These are phyloP conservation scores for Termitomyces sp. DNA, from an alignment of 768 basidiomycete species.

Conservation along the genomic window DNA sequence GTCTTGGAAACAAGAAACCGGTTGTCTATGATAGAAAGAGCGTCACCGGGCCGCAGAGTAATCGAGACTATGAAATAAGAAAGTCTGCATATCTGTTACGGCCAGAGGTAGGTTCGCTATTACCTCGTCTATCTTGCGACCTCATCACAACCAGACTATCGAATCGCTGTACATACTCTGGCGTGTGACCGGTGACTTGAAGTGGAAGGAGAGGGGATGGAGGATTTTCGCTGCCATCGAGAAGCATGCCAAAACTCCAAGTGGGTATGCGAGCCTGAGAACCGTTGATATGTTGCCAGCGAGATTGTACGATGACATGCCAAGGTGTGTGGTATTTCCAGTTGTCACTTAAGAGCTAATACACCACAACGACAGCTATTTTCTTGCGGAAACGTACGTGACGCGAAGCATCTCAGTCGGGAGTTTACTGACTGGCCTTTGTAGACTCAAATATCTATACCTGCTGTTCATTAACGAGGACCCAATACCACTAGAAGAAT, in stretches of 20 bases:
- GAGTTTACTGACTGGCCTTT: neutral
- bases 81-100: constrained; percentile 51
- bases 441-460: constrained; percentile 67
- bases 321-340: constrained; percentile 48
- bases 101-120: constrained; percentile 52
- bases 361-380: constrained; percentile 24
- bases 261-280: constrained; percentile 57
- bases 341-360: neutral
- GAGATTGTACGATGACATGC: constrained; percentile 52
- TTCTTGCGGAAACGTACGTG: constrained; percentile 42
- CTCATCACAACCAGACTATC: constrained; percentile 44
- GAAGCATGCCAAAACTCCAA: constrained; percentile 46
- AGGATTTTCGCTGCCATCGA: constrained; percentile 63
- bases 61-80: constrained; percentile 49
- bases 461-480: constrained; percentile 65
- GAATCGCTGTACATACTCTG: constrained; percentile 72
- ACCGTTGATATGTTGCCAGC: constrained; percentile 40
- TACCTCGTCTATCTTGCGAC: neutral
- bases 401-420: neutral
- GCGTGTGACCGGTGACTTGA: constrained; percentile 58
- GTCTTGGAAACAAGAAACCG: constrained; percentile 38
- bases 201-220: constrained; percentile 73
- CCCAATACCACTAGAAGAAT: constrained; percentile 46
- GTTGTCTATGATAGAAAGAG: constrained; percentile 26
- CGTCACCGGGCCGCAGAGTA: constrained; percentile 15